Base-by-base conservation (phyloP, 1,284 basidiomycete species). In the Ustilago crameri region DNA sequence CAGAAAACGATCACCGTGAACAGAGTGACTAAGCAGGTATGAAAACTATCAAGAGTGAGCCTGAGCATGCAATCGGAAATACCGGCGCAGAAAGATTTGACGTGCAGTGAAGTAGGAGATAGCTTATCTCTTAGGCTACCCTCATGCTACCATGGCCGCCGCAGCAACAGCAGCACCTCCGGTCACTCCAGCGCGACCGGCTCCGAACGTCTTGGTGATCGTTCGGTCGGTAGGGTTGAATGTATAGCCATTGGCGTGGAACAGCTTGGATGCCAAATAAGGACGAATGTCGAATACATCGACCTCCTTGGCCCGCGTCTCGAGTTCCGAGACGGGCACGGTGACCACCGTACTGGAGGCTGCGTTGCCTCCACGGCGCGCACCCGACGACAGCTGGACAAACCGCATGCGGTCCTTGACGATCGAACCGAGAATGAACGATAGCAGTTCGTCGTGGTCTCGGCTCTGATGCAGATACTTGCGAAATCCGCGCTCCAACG, bases 401-500 rank as follows among this genome's bases (percentile, higher is more conserved):
- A 91, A 88, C 40, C 94, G 90, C 34, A 92, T 93, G 80, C 92
- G 93, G 81, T 98, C 95, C 85, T 98, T 98, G 85, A 98, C 88
- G 53, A 98, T 87, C 65, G 93, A 91, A 38, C 96, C 95, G 22
- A 99, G 89, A 67, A 98, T 86, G 88, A 97, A 98, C 2, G 93
- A 88, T 32, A 98, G 87, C 57, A 99, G 85, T 84, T 99, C 96
- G 84, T 98, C 94, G 84, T 95, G 76, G 82, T 99, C 96, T 60
- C 90, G 90, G 14, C 93, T 91, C 80, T 95, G 91, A 48, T 94
- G 93, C 43, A 98, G 88, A 83, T 99, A 99, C 85, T 98, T 98
- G 68, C 95, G 89, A 90, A 97, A 95, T 3, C 79, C 74, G 9
- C 96, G 87, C 85, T 98, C 93, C 42, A 99, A 87, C 17, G 94